Conservation (phyloP, 495 filamentous ascomycete genomes). For the Peziza echinospora region DNA sequence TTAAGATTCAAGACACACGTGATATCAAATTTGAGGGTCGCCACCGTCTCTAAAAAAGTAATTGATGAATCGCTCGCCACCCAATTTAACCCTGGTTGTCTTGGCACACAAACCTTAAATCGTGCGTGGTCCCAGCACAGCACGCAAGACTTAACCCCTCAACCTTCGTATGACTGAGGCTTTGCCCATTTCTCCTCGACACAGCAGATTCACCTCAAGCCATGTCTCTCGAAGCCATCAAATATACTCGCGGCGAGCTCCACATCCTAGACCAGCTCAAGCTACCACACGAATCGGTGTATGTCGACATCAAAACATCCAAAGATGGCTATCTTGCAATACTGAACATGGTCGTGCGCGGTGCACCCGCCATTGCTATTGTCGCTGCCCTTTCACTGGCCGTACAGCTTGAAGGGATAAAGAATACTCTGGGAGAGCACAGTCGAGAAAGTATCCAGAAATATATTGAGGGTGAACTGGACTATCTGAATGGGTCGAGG, state of each 20-base stretch:
- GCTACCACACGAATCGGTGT: constrained; percentile 69
- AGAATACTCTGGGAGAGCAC: constrained; percentile 9
- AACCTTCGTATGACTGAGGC: too few species aligned
- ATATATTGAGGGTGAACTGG: constrained; percentile 50
- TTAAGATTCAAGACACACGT: too few species aligned
- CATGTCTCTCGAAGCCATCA: constrained; percentile 54
- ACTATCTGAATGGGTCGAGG: constrained; percentile 65
- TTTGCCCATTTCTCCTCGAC: too few species aligned
- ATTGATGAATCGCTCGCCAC: too few species aligned
- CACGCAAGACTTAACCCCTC: too few species aligned
- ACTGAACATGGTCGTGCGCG: constrained; percentile 78
- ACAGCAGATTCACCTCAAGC: too few species aligned
- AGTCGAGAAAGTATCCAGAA: constrained; percentile 35
- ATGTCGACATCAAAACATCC: constrained; percentile 47
- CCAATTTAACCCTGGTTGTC: too few species aligned
- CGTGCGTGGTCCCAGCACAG: too few species aligned
- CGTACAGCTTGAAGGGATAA: constrained; percentile 37
- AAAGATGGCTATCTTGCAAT: constrained; percentile 85
- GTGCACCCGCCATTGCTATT: constrained; percentile 91
- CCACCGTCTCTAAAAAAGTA: too few species aligned
- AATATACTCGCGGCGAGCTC: constrained; percentile 54
- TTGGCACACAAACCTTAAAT: too few species aligned
- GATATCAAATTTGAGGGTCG: too few species aligned
- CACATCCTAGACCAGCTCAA: constrained; percentile 75
- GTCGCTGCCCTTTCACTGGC: constrained; percentile 77